Evolutionary conservation across 2,329 filamentous ascomycete genomes (phyloP).

Genomic region (Orbilia brochopaga): DNA sequence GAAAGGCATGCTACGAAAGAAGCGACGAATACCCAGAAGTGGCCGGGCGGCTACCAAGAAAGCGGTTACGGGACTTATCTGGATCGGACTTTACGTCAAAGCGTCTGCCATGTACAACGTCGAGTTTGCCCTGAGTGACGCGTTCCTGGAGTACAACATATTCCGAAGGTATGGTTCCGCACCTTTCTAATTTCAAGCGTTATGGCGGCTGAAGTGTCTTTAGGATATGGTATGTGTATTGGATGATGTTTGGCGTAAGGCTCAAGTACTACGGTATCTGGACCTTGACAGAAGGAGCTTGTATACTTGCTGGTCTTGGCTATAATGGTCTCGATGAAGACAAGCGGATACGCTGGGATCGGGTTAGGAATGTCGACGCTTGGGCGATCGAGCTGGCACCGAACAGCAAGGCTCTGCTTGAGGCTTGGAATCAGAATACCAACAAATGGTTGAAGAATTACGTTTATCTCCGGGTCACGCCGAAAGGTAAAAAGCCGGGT

Average conservation of each 20-base stretch:
- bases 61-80: conserved; percentile 72
- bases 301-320: conserved; percentile 89
- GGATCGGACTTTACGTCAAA: conserved; percentile 79
- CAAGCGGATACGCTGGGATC: conserved; percentile 86
- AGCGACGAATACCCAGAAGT: conserved; percentile 89
- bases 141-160: conserved; percentile 72
- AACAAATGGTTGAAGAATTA: conserved; percentile 97
- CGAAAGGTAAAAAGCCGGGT: conserved; percentile 91
- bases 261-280: conserved; percentile 98
- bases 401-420: conserved; percentile 90
- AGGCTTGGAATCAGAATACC: conserved; percentile 97
- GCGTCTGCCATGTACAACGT: conserved; percentile 72
- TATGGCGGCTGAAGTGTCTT: not conserved
- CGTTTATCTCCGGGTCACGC: conserved; percentile 91
- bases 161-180: conserved; percentile 63
- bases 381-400: conserved; percentile 86
- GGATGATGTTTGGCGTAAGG: conserved; percentile 79
- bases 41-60: conserved; percentile 83
- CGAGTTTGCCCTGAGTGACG: conserved; percentile 68
- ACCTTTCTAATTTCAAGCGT: not conserved
- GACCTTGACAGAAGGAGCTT: conserved; percentile 89
- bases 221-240: conserved; percentile 75
- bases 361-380: conserved; percentile 86
- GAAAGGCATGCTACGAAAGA: conserved; percentile 82
- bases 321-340: conserved; percentile 89